phyloP scores from a whole-genome alignment of 2,329 filamentous ascomycete genomes.

The Cucurbitaria berberidis region DNA sequence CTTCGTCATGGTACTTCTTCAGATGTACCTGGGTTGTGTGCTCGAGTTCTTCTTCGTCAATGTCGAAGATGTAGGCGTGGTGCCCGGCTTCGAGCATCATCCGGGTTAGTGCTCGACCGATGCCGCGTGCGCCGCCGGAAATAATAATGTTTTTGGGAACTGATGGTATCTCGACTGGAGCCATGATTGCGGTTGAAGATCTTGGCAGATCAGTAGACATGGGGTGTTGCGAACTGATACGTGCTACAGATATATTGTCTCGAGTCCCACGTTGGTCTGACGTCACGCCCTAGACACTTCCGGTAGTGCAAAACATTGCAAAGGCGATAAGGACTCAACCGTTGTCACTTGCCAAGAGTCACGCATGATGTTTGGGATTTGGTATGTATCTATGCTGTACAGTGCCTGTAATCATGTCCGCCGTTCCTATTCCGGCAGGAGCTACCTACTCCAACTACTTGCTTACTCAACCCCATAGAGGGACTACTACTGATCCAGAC shows the following conservation, averaged over 20 bases:
- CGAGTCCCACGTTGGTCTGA: constrained; percentile 30
- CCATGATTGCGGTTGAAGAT: constrained; percentile 12
- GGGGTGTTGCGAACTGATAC: neutral
- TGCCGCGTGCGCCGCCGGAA: constrained; percentile 55
- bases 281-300: constrained; percentile 23
- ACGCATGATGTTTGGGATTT: neutral
- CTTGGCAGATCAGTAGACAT: neutral
- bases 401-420: too few species aligned
- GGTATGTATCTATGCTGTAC: too few species aligned
- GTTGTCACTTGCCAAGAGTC: neutral
- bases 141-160: constrained; percentile 47
- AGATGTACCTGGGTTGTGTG: constrained; percentile 50
- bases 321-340: neutral
- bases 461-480: too few species aligned
- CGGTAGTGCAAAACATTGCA: neutral
- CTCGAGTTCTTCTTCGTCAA: constrained; percentile 46
- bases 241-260: constrained; percentile 8
- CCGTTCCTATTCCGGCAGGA: too few species aligned
- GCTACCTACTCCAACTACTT: too few species aligned
- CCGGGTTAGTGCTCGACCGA: constrained; percentile 55
- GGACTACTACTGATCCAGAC: too few species aligned
- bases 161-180: constrained; percentile 11
- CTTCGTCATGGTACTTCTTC: constrained; percentile 44
- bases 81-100: constrained; percentile 55
- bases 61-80: constrained; percentile 56